Base-by-base conservation (phyloP, 176 grass and related monocot species). In the Pharus latifolius region DNA sequence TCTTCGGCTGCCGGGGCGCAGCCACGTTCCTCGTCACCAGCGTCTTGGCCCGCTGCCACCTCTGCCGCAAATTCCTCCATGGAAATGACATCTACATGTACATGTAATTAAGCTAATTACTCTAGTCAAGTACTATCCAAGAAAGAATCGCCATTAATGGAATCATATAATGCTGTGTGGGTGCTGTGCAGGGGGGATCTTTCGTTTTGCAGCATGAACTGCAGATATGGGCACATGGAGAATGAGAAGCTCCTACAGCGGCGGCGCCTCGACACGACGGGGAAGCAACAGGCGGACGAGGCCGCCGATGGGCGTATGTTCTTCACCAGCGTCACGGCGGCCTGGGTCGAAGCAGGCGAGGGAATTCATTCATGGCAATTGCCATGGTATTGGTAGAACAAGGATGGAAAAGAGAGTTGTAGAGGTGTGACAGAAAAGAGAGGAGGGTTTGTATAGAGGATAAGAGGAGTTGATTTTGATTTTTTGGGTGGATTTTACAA, bases 51-150 rank as follows among this genome's bases (percentile, higher is more conserved):
- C 53, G 15, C 1, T 91, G 88, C 68, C 7, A 71, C 16, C 49
- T 69, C n/a, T 91, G 92, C 32, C 3, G 29, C 47, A 60, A 19
- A 51, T 63, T 60, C 5, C 43, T 91, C 0, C 67, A 61, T 15
- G 26, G 63, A 10, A 67, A 64, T 19, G 60, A 54, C 60, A 58
- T 78, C 23, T 86, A 86, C 75, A 79, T 96, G 51, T 96, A 88
- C 18, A 88, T 53, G 85, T 91, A 78, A 84, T 15, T 60, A 42
- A 3, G 26, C 7, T 16, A 7, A 44, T 3, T 44, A 52, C 66
- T 20, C 43, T 6, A 15, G 16, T 14, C n/a, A n/a, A n/a, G n/a
- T 27, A n/a, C 27, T 13, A 43, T 45, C 43, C 0, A 73, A 35
- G 10, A 54, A 56, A n/a, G n/a, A n/a, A n/a, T n/a, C n/a, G n/a